Conservation (phyloP, 2,329 filamentous ascomycete genomes). For the Fusarium nelsonii region DNA sequence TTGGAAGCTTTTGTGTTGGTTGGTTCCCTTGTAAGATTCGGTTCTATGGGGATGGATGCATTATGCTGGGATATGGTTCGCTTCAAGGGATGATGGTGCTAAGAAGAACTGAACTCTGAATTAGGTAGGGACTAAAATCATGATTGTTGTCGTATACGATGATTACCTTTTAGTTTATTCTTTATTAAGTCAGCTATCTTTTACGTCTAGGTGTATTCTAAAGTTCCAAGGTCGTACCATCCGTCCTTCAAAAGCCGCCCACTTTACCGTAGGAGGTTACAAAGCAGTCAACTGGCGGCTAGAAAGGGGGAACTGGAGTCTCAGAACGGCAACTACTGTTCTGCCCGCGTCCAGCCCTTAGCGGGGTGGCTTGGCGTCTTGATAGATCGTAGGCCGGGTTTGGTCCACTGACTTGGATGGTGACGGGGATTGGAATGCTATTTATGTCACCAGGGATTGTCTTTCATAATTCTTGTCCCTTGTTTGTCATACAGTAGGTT, state of each 20-base stretch:
- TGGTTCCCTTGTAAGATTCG: conserved; percentile 6
- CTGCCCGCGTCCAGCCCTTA: conserved; percentile 27
- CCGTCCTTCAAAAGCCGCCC: conserved; percentile 6
- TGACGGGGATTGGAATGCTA: conserved; percentile 19
- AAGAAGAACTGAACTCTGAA: neutral
- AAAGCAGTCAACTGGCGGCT: conserved; percentile 3
- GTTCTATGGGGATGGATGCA: neutral
- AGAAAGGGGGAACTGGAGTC: conserved; percentile 37
- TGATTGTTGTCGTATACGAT: conserved; percentile 12
- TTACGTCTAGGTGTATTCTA: neutral
- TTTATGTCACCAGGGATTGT: conserved; percentile 12
- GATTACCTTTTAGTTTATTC: neutral
- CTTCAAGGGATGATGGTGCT: conserved; percentile 1
- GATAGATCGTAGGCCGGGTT: conserved; percentile 13
- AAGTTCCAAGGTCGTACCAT: neutral
- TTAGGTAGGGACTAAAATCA: neutral
- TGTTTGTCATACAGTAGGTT: neutral
- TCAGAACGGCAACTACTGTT: conserved; percentile 38
- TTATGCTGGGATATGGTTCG: conserved; percentile 4
- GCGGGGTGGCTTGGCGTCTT: conserved; percentile 39
- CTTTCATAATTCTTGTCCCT: neutral
- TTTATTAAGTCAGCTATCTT: neutral
- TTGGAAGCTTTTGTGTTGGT: neutral
- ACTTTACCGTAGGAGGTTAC: conserved; percentile 10
- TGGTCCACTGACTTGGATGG: neutral